Conservation (phyloP, 441 rosid genomes). For the Adansonia gregorii region DNA sequence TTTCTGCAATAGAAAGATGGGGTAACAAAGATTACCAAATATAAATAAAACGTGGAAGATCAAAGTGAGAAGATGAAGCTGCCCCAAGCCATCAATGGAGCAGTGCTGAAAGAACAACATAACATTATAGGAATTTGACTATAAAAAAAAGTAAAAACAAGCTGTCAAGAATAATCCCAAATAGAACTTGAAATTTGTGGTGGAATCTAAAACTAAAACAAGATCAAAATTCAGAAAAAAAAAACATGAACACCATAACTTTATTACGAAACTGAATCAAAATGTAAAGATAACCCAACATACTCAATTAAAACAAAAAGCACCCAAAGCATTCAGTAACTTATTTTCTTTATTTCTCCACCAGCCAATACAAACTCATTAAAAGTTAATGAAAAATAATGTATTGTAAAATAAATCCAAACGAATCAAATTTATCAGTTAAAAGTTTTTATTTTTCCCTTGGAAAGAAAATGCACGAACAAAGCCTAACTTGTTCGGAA, state of each 20-base stretch:
- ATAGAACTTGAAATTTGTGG: background rate
- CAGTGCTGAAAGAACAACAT: background rate
- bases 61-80: background rate
- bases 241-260: background rate
- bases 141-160: background rate
- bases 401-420: background rate
- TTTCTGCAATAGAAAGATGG: slow-evolving; percentile 31
- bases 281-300: background rate
- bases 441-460: background rate
- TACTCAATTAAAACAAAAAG: background rate
- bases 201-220: background rate
- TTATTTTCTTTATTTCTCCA: too few species aligned
- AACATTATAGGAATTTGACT: background rate
- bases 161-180: background rate
- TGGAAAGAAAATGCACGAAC: background rate
- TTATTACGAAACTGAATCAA: background rate
- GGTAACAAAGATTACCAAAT: too few species aligned
- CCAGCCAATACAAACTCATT: too few species aligned
- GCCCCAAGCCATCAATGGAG: background rate
- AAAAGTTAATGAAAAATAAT: background rate
- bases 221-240: background rate
- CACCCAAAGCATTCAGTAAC: too few species aligned
- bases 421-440: background rate
- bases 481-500: background rate
- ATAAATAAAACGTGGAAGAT: background rate